These are phyloP conservation scores for Thamnidium elegans DNA, from an alignment of 192 early-diverging fungal species.

Conservation along the genomic window DNA sequence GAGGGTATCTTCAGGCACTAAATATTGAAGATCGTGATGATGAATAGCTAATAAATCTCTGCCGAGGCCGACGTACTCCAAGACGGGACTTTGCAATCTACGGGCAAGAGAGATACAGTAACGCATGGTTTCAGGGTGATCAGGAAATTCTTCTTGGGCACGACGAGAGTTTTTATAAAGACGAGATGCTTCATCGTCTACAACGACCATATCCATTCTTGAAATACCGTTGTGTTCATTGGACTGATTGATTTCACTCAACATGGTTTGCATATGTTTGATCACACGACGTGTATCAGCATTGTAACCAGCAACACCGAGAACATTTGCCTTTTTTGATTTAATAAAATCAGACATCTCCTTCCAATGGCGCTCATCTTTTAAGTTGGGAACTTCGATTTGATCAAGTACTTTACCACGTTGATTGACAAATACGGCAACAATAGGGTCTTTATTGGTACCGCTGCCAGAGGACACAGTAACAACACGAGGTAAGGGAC, in stretches of 20 bases:
- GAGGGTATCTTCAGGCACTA: conserved; percentile 66
- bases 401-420: conserved; percentile 68
- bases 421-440: conserved; percentile 72
- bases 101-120: conserved; percentile 88
- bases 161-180: conserved; percentile 78
- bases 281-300: conserved; percentile 73
- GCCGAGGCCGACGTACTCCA: conserved; percentile 78
- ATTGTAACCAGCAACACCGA: conserved; percentile 80
- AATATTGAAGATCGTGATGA: conserved; percentile 73
- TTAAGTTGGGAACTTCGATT: conserved; percentile 59
- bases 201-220: conserved; percentile 62
- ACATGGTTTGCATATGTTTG: conserved; percentile 58
- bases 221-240: conserved; percentile 8
- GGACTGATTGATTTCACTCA: conserved; percentile 47
- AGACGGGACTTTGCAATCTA: conserved; percentile 77
- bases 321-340: conserved; percentile 66
- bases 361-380: conserved; percentile 41
- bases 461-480: conserved; percentile 75
- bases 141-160: conserved; percentile 68
- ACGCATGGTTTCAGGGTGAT: conserved; percentile 64
- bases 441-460: conserved; percentile 49
- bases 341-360: conserved; percentile 57
- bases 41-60: conserved; percentile 59
- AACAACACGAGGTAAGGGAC: conserved; percentile 55
- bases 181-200: conserved; percentile 86